phyloP scores from a whole-genome alignment of 1,139 yeast species.

The Zygoascus hellenicus region DNA sequence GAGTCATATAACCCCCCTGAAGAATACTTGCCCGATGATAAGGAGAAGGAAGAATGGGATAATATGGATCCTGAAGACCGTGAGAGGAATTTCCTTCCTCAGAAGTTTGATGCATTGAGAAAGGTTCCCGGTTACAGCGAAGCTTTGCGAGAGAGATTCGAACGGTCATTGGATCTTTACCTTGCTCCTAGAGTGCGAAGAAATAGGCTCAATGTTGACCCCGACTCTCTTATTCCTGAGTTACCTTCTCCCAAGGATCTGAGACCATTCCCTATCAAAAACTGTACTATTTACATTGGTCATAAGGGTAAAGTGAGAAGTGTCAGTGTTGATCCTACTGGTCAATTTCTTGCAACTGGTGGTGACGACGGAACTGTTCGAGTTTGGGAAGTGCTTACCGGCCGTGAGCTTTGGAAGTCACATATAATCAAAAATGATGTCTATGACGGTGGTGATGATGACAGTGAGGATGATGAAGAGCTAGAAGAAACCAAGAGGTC shows the following conservation, averaged over 20 bases:
- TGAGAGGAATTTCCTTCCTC: constrained; percentile 73
- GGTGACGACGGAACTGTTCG: constrained; percentile 96
- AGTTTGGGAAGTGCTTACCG: constrained; percentile 93
- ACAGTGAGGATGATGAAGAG: constrained; percentile 31
- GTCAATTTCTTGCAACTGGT: constrained; percentile 95
- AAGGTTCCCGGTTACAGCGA: constrained; percentile 92
- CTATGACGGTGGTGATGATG: constrained; percentile 42
- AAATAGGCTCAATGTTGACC: constrained; percentile 87
- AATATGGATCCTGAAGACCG: constrained; percentile 71
- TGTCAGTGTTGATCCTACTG: constrained; percentile 79
- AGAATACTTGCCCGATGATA: constrained; percentile 77
- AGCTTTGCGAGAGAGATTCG: constrained; percentile 82
- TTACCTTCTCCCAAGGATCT: constrained; percentile 95
- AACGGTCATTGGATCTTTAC: constrained; percentile 87
- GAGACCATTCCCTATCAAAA: constrained; percentile 95
- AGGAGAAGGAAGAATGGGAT: constrained; percentile 72
- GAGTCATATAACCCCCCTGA: constrained; percentile 97
- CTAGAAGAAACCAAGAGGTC: constrained; percentile 27
- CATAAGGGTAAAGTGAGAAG: constrained; percentile 81
- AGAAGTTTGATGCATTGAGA: constrained; percentile 74
- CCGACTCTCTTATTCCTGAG: constrained; percentile 92
- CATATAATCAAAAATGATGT: constrained; percentile 39
- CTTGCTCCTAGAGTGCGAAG: constrained; percentile 95
- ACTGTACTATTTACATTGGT: constrained; percentile 79
- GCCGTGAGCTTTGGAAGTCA: constrained; percentile 79